phyloP scores from a whole-genome alignment of 202 grass and related monocot genomes.

The Dendrocalamus latiflorus region DNA sequence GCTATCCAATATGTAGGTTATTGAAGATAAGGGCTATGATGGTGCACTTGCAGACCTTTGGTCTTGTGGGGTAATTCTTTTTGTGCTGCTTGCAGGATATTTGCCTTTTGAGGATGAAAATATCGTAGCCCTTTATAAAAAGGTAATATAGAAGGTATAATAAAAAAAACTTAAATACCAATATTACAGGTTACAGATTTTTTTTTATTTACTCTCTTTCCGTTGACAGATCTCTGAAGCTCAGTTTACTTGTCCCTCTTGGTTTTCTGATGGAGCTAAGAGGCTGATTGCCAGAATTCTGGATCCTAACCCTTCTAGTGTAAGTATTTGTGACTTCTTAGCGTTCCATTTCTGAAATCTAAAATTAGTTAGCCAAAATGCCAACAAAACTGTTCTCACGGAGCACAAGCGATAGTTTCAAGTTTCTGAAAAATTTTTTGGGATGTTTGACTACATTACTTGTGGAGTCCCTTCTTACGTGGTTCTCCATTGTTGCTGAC shows the following conservation, averaged over 20 bases:
- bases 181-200: neutral
- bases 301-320: slow-evolving; percentile 68
- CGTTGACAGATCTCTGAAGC: slow-evolving; percentile 65
- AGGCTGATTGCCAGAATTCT: slow-evolving; percentile 71
- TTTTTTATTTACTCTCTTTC: slow-evolving; percentile 10
- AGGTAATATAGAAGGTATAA: slow-evolving; percentile 25
- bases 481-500: neutral
- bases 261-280: slow-evolving; percentile 79
- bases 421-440: neutral
- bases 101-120: slow-evolving; percentile 83
- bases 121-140: slow-evolving; percentile 63
- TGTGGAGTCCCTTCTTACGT: slow-evolving; percentile 4
- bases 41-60: slow-evolving; percentile 74
- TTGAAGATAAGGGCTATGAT: slow-evolving; percentile 79
- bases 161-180: neutral
- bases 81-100: slow-evolving; percentile 73
- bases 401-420: neutral
- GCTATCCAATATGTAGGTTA: slow-evolving; percentile 40
- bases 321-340: slow-evolving; percentile 32
- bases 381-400: neutral
- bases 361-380: neutral
- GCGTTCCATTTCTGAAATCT: neutral
- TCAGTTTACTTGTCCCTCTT: slow-evolving; percentile 70
- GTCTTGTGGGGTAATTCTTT: slow-evolving; percentile 91
- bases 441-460: neutral